Evolutionary conservation across 805 yeast genomes (phyloP), one percentile per base, ranked within the genome.

Genomic region (Candida germanica): DNA sequence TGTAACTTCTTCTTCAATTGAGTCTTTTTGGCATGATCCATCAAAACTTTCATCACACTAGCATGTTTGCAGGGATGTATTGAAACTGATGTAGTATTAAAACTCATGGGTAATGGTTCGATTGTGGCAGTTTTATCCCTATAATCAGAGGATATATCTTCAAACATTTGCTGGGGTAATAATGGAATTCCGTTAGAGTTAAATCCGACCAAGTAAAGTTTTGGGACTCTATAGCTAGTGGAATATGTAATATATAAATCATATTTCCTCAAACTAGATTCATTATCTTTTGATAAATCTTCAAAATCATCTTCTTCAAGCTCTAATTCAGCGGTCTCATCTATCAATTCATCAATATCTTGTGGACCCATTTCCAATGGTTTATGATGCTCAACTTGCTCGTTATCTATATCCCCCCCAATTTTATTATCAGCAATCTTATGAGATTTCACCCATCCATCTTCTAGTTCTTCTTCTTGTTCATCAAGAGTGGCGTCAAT

Each of bases 31-130:
- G 95, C 87, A 44, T 66, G 69, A 39, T 79, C 83, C 74, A 93
- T 78, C 43, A 93, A 66, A 29, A 88, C 83, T 50, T 79, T 80
- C 98, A 93, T 93, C 14, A 93, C 98, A 26, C 83, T 79, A 1
- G 98, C 89, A 58, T 93, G 98, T 47, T 83, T 81, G 57, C 98
- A 93, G 1, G 98, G 98, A 56, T 93, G 98, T 33, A 93, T 91
- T 6, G 96, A 86, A 5, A 93, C 88, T 0, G 85, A 71, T 0
- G 93, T 83, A 31, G 84, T 74, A 52, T 80, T 78, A 31, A 75
- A 77, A 35, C 80, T 71, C 49, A 88, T 88, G 9, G 98, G 98
- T 5, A 95, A 81, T 44, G 77, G 79, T 59, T 93, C 98, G 40
- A 93, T 91, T 0, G 98, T 93, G 14, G 91, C 98, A 1, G 98